phyloP scores from a whole-genome alignment of 2,329 filamentous ascomycete genomes.

The Scedosporium aurantiacum region DNA sequence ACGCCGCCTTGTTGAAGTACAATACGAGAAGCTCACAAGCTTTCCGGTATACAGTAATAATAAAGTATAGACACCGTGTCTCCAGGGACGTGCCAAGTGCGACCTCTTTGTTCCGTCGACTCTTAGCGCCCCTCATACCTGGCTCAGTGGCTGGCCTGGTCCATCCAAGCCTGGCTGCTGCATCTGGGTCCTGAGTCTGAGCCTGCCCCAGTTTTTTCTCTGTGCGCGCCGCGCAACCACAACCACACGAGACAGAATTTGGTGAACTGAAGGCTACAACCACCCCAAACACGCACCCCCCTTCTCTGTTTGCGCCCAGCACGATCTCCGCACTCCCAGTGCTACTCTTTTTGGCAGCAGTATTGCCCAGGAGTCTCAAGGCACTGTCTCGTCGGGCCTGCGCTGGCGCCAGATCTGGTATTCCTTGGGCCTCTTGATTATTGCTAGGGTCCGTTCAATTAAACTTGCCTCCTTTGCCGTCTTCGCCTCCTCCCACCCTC shows the following conservation, averaged over 20 bases:
- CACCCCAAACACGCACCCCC: background rate
- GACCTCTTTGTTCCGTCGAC: no score
- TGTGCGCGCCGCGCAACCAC: background rate
- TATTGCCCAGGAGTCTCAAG: background rate
- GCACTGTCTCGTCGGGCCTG: background rate
- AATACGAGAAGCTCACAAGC: no score
- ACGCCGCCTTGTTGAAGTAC: no score
- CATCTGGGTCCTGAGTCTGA: background rate
- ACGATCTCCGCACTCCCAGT: background rate
- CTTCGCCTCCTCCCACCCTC: background rate
- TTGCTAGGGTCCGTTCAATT: conserved; percentile 1
- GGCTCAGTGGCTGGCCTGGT: no score
- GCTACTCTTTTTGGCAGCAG: background rate
- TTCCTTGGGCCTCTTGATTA: background rate
- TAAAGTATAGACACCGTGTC: no score
- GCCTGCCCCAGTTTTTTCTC: background rate
- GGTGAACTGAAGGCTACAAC: background rate
- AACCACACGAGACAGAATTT: background rate
- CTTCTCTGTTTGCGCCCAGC: background rate
- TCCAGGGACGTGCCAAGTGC: no score
- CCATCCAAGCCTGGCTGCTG: no score
- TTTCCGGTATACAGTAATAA: no score
- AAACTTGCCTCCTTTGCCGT: background rate
- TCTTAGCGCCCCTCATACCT: no score
- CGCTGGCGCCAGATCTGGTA: background rate